A percentile compares a stretch with the other conserved stretches of the same genome.
phyloP scores from a whole-genome alignment of 2,329 filamentous ascomycete species.

The Colletotrichum costaricense region DNA sequence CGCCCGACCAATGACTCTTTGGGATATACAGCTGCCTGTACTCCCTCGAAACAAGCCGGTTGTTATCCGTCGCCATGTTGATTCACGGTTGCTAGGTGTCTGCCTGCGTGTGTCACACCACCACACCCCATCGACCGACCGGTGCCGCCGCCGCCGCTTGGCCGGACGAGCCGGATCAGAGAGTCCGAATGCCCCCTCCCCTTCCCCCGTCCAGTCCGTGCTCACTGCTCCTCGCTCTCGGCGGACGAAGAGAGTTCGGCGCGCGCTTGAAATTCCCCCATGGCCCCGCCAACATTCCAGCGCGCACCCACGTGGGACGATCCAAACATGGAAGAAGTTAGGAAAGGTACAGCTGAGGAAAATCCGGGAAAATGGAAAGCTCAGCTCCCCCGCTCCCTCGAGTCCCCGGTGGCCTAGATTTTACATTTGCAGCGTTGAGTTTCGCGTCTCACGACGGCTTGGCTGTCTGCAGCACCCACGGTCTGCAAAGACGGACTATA shows the following conservation, averaged over 20 bases:
- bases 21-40: background rate
- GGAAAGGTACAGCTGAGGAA: background rate
- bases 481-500: no score
- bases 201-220: background rate
- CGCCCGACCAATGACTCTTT: background rate
- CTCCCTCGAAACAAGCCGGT: background rate
- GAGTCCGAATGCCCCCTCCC: background rate
- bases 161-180: background rate
- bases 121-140: background rate
- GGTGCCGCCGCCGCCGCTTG: background rate
- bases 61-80: background rate
- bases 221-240: background rate
- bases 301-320: background rate
- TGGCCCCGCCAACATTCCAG: background rate
- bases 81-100: conserved; percentile 6
- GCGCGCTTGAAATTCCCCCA: background rate
- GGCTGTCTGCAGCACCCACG: no score
- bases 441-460: no score
- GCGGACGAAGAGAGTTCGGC: background rate
- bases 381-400: background rate
- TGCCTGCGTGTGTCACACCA: background rate
- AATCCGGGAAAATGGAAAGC: background rate
- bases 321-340: background rate
- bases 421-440: background rate
- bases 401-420: background rate